Conservation (phyloP, 1,139 yeast genomes). For the Candida sp. region DNA sequence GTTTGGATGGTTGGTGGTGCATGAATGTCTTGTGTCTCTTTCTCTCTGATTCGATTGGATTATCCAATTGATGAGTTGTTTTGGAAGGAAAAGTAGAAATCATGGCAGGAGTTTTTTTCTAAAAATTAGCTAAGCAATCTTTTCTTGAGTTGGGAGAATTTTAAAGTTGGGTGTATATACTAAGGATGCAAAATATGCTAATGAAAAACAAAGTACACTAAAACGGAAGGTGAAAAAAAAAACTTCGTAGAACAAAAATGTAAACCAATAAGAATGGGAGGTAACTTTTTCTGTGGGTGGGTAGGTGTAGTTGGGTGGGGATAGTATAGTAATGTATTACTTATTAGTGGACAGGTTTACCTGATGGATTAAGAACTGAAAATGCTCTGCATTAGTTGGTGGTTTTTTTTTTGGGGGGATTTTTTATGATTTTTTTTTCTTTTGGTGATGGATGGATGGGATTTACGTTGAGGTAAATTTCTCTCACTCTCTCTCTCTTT, state of each 20-base stretch:
- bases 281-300: not conserved
- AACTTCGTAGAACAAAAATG: not conserved
- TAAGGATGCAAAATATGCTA: conserved; percentile 1
- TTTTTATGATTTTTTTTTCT: not conserved
- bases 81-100: conserved; percentile 4
- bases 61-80: conserved; percentile 6
- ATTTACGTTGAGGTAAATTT: not conserved
- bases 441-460: not conserved
- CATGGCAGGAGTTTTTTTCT: not conserved
- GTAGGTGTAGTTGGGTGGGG: too few species aligned
- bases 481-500: not conserved
- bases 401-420: conserved; percentile 1
- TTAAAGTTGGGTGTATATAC: not conserved
- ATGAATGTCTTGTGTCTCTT: conserved; percentile 7
- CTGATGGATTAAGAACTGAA: not conserved
- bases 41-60: conserved; percentile 7
- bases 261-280: not conserved
- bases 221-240: not conserved
- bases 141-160: not conserved
- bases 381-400: conserved; percentile 1
- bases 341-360: not conserved
- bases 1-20: not conserved
- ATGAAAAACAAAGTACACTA: not conserved
- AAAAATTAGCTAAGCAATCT: not conserved
- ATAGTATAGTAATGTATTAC: too few species aligned